Evolutionary conservation across 768 basidiomycete genomes (phyloP).

Genomic region (Tricholomella constricta): DNA sequence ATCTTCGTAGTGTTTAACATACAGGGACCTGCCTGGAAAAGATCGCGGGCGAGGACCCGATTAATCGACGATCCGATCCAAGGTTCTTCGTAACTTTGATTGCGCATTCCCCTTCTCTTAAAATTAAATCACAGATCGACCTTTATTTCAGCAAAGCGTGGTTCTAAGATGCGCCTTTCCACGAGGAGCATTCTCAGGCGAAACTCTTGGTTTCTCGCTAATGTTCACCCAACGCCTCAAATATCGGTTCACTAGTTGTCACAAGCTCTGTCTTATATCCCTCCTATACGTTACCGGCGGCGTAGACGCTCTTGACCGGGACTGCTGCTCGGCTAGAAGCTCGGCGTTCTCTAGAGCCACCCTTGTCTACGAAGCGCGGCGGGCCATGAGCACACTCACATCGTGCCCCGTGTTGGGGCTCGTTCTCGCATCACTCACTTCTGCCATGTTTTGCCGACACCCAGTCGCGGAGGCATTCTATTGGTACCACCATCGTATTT

Average conservation of each 20-base stretch:
- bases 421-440: background rate
- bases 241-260: background rate
- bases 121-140: background rate
- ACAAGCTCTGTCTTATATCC: background rate
- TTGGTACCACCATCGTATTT: constrained; percentile 3
- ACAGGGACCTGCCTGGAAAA: constrained; percentile 12
- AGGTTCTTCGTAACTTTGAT: constrained; percentile 10
- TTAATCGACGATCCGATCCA: constrained; percentile 10
- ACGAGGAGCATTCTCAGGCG: background rate
- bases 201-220: background rate
- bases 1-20: constrained; percentile 13
- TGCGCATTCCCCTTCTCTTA: background rate
- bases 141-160: background rate
- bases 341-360: background rate
- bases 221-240: background rate
- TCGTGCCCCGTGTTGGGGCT: background rate
- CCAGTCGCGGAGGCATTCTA: background rate
- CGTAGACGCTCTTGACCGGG: background rate
- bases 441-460: background rate
- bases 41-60: background rate
- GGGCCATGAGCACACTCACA: background rate
- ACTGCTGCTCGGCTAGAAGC: constrained; percentile 5
- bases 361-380: background rate
- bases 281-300: constrained; percentile 13
- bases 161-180: background rate